Evolutionary conservation across 1,284 basidiomycete genomes (phyloP).

Genomic region (Farysia itapuensis): DNA sequence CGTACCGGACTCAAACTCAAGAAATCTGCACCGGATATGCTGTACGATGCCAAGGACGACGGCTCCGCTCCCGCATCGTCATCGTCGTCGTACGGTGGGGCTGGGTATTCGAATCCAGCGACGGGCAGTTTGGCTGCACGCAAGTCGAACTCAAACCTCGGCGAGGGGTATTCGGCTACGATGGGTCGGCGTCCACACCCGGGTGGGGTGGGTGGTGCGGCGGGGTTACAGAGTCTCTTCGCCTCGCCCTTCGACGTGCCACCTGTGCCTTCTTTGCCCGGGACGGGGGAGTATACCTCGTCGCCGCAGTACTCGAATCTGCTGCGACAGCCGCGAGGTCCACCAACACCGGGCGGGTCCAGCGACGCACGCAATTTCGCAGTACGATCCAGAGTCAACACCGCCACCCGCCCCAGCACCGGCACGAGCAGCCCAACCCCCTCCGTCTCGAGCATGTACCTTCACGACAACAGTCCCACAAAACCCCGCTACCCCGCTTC

Average conservation of each 20-base stretch:
- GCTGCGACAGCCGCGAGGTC: slow-evolving; percentile 46
- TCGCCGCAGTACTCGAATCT: slow-evolving; percentile 17
- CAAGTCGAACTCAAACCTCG: slow-evolving; percentile 43
- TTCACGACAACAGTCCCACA: slow-evolving; percentile 27
- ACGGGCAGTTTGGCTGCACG: slow-evolving; percentile 15
- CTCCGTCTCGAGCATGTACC: slow-evolving; percentile 9
- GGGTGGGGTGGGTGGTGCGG: slow-evolving; percentile 38
- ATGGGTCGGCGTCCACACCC: slow-evolving; percentile 59
- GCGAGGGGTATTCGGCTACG: slow-evolving; percentile 46
- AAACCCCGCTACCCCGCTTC: slow-evolving; percentile 12
- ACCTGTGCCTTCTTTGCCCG: slow-evolving; percentile 35
- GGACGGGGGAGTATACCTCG: slow-evolving; percentile 8
- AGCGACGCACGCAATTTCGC: slow-evolving; percentile 40
- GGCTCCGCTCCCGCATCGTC: slow-evolving; percentile 1
- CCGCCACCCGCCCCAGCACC: slow-evolving; percentile 4
- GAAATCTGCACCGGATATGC: slow-evolving; percentile 58
- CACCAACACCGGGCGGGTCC: slow-evolving; percentile 32
- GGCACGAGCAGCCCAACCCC: slow-evolving; percentile 2
- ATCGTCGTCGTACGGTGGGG: background rate
- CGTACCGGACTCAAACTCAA: slow-evolving; percentile 46
- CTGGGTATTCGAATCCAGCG: slow-evolving; percentile 8
- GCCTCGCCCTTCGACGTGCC: slow-evolving; percentile 49
- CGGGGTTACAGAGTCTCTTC: slow-evolving; percentile 47
- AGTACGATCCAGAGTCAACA: slow-evolving; percentile 26
- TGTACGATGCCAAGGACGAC: slow-evolving; percentile 25